Evolutionary conservation across 352 stramenopile species (phyloP).

Genomic region (Aphanomyces invadans): DNA sequence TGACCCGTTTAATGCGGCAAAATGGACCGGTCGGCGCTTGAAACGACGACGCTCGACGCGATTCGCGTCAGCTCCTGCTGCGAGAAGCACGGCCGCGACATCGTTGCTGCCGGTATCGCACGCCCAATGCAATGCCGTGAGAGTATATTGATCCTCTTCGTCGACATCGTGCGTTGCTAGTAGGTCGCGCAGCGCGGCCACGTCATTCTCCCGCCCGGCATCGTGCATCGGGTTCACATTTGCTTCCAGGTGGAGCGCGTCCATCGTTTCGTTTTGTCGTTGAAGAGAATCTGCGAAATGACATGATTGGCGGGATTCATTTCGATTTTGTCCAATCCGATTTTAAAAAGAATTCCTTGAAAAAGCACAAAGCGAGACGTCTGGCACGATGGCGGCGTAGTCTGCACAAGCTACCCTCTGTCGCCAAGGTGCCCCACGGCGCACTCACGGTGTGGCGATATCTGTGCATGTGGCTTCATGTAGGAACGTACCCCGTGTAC

Average conservation of each 20-base stretch:
- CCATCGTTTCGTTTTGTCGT: slow-evolving; percentile 27
- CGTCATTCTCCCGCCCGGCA: slow-evolving; percentile 40
- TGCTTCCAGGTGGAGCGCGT: slow-evolving; percentile 54
- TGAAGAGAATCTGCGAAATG: neutral
- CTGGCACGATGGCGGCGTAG: too few species aligned
- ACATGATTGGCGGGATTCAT: neutral
- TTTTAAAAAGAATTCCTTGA: too few species aligned
- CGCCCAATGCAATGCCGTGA: slow-evolving; percentile 67
- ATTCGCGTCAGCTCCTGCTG: slow-evolving; percentile 37
- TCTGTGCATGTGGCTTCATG: too few species aligned
- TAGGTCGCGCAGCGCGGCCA: slow-evolving; percentile 30
- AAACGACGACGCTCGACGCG: slow-evolving; percentile 59
- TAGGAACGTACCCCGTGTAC: too few species aligned
- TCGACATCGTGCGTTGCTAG: slow-evolving; percentile 29
- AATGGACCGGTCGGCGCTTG: slow-evolving; percentile 55
- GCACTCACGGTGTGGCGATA: too few species aligned
- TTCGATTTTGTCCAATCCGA: slow-evolving; percentile 7
- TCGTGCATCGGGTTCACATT: slow-evolving; percentile 56
- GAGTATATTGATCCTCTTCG: slow-evolving; percentile 39
- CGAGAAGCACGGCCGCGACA: slow-evolving; percentile 33
- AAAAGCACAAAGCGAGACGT: too few species aligned
- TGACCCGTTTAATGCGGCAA: slow-evolving; percentile 42
- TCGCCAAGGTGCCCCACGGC: too few species aligned
- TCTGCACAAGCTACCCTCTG: too few species aligned
- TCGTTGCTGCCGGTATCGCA: slow-evolving; percentile 43